Evolutionary conservation across 2,329 filamentous ascomycete species (phyloP).

Genomic region (Cladorrhinum sp.): DNA sequence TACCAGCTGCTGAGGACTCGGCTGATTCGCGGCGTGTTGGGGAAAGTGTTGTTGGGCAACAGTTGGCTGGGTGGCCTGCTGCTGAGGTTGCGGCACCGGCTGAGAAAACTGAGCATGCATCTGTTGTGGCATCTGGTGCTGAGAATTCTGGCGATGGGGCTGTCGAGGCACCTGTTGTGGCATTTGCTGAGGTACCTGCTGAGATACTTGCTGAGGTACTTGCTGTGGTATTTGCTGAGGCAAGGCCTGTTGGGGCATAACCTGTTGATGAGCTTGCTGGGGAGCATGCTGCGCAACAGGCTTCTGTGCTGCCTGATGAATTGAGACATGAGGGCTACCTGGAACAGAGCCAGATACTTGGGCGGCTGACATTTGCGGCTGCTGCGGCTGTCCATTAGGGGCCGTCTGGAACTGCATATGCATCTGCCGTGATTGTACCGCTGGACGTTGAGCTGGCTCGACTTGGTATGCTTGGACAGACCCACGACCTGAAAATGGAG

Average conservation of each 20-base stretch:
- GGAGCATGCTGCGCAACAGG: slow-evolving; percentile 18
- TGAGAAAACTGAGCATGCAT: slow-evolving; percentile 6
- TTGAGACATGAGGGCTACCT: slow-evolving; percentile 14
- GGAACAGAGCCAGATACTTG: slow-evolving; percentile 13
- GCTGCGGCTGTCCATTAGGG: slow-evolving; percentile 18
- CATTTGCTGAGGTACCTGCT: slow-evolving; percentile 25
- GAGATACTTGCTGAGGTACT: slow-evolving; percentile 19
- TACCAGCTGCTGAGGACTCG: background rate
- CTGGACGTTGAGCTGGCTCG: slow-evolving; percentile 14
- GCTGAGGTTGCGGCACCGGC: slow-evolving; percentile 14
- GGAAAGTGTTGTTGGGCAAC: slow-evolving; percentile 1
- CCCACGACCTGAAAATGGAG: slow-evolving; percentile 1
- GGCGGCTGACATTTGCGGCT: slow-evolving; percentile 10
- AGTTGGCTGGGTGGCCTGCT: slow-evolving; percentile 5
- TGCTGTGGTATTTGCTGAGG: slow-evolving; percentile 24
- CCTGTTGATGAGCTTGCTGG: slow-evolving; percentile 24
- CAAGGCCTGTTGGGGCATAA: slow-evolving; percentile 25
- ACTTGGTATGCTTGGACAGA: slow-evolving; percentile 13
- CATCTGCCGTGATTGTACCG: slow-evolving; percentile 1
- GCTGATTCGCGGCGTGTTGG: slow-evolving; percentile 8
- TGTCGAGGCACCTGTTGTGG: too few relatives aligned
- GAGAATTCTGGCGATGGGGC: too few relatives aligned
- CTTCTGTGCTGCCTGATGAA: slow-evolving; percentile 14
- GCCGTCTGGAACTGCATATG: slow-evolving; percentile 19
- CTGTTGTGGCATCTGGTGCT: too few relatives aligned